phyloP scores from a whole-genome alignment of 257 asterid species.

The Cordia subcordata region DNA sequence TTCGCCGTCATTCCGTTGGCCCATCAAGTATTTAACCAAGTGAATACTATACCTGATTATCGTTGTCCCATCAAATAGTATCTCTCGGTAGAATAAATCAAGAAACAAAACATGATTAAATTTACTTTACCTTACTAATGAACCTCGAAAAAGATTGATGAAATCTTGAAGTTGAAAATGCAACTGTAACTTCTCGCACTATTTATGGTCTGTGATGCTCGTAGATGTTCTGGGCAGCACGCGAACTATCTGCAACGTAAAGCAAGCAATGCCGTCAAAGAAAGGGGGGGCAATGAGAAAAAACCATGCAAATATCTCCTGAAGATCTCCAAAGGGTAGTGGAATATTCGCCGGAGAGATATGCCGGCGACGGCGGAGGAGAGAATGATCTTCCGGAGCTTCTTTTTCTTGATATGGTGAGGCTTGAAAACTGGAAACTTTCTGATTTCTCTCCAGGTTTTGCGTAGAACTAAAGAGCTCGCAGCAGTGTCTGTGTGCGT shows the following conservation, averaged over 20 bases:
- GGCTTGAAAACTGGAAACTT: constrained; percentile 8
- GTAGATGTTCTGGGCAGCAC: neutral
- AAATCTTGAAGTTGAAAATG: neutral
- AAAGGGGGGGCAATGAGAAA: neutral
- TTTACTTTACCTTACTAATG: neutral
- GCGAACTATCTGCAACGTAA: too few species aligned
- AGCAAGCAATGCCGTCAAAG: constrained; percentile 4
- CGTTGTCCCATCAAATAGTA: too few species aligned
- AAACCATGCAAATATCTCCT: constrained; percentile 3
- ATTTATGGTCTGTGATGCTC: neutral
- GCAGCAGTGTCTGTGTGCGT: too few species aligned
- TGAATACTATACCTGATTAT: too few species aligned
- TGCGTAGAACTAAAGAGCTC: constrained; percentile 9
- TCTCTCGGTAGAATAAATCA: too few species aligned
- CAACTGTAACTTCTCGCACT: neutral
- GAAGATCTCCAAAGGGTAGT: neutral
- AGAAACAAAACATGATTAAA: neutral
- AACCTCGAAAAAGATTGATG: neutral
- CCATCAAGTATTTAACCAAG: too few species aligned
- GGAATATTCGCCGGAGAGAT: constrained; percentile 9
- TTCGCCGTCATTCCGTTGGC: too few species aligned
- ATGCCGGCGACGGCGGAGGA: constrained; percentile 27
- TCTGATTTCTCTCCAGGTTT: constrained; percentile 28
- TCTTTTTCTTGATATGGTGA: neutral
- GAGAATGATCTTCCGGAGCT: neutral